A percentile compares a stretch with the other conserved stretches of the same genome.
Conservation (phyloP, 306 rosid species). For the Begonia masoniana region DNA sequence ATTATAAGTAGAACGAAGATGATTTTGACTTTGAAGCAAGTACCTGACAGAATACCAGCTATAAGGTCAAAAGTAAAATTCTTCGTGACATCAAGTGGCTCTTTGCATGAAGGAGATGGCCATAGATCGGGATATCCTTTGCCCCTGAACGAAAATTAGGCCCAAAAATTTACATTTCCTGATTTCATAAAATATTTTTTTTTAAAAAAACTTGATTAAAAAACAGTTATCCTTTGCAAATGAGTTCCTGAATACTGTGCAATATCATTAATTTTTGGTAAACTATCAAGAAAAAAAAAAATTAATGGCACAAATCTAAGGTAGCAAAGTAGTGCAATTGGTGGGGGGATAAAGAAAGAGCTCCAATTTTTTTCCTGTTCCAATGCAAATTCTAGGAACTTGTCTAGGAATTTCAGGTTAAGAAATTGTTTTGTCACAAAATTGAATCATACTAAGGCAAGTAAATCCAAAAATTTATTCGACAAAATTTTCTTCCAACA, state of each 20-base stretch:
- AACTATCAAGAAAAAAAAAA: too few relatives aligned
- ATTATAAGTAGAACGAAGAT: conserved; percentile 2
- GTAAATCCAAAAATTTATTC: too few relatives aligned
- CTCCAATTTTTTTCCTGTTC: too few relatives aligned
- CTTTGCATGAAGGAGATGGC: conserved; percentile 79
- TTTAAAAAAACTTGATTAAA: too few relatives aligned
- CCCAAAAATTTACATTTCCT: conserved; percentile 2
- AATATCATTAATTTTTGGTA: too few relatives aligned
- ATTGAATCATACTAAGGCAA: too few relatives aligned
- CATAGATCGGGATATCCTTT: conserved; percentile 89
- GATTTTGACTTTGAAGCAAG: conserved; percentile 12
- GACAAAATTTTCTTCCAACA: background rate
- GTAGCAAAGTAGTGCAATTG: too few relatives aligned
- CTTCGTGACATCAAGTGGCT: conserved; percentile 91
- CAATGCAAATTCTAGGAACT: too few relatives aligned
- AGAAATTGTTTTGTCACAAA: too few relatives aligned
- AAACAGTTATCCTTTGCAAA: background rate
- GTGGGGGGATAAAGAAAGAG: too few relatives aligned
- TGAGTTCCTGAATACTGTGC: background rate
- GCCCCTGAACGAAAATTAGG: conserved; percentile 51
- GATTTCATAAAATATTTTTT: background rate
- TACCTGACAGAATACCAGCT: conserved; percentile 85
- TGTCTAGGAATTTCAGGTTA: too few relatives aligned
- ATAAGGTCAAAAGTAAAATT: conserved; percentile 63
- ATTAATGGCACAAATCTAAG: too few relatives aligned